These are phyloP conservation scores for Phytopythium kandeliae DNA, from an alignment of 352 stramenopile species.

Conservation along the genomic window DNA sequence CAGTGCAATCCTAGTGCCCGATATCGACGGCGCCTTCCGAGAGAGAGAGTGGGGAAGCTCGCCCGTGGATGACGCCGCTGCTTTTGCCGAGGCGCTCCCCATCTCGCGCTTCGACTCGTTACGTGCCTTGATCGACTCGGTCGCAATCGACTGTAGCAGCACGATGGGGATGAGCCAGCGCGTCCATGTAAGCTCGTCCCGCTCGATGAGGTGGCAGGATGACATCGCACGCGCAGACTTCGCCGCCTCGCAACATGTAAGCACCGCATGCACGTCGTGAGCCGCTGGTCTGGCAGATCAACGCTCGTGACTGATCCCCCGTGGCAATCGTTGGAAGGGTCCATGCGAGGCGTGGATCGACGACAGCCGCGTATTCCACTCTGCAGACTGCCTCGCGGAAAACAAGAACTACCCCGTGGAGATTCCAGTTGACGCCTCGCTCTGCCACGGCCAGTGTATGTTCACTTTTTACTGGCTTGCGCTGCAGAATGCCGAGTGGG, in stretches of 20 bases:
- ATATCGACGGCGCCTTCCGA: slow-evolving; percentile 15
- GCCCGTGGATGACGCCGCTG: slow-evolving; percentile 18
- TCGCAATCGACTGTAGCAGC: slow-evolving; percentile 18
- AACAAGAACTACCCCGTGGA: slow-evolving; percentile 37
- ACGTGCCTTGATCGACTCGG: slow-evolving; percentile 25
- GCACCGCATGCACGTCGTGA: too few relatives aligned
- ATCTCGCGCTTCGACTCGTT: slow-evolving; percentile 28
- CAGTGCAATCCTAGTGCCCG: slow-evolving; percentile 17
- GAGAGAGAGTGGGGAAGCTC: slow-evolving; percentile 25
- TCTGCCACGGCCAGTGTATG: slow-evolving; percentile 37
- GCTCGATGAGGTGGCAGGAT: slow-evolving; percentile 43
- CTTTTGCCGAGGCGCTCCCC: slow-evolving; percentile 22
- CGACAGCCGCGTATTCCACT: slow-evolving; percentile 26
- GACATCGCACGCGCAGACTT: slow-evolving; percentile 35
- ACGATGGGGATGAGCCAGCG: slow-evolving; percentile 7
- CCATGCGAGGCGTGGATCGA: slow-evolving; percentile 48
- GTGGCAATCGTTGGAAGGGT: slow-evolving; percentile 8
- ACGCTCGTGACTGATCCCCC: neutral
- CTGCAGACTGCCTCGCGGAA: slow-evolving; percentile 29
- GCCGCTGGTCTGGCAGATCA: too few relatives aligned
- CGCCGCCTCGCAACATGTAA: slow-evolving; percentile 28
- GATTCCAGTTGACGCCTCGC: slow-evolving; percentile 45
- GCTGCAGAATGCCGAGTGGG: slow-evolving; percentile 43
- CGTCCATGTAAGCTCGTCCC: slow-evolving; percentile 28
- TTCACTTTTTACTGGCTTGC: slow-evolving; percentile 64